Conservation (phyloP, 768 basidiomycete genomes). For the Mycena rebaudengoi region DNA sequence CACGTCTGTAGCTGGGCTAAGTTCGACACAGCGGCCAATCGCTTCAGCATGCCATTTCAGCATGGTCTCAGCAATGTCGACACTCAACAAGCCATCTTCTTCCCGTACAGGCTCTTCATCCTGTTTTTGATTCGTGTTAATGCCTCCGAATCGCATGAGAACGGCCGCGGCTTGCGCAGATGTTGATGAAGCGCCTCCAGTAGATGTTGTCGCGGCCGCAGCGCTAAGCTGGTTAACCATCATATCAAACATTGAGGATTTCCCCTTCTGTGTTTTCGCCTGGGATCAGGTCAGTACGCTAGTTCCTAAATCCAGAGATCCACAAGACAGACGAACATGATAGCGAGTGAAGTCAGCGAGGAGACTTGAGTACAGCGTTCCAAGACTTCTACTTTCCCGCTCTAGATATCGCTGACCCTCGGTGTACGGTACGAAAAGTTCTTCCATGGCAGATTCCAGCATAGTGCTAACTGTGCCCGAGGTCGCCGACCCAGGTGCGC, state of each 20-base stretch:
- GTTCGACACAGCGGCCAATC: slow-evolving; percentile 91
- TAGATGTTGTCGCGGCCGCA: slow-evolving; percentile 71
- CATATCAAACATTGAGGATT: slow-evolving; percentile 86
- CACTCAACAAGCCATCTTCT: slow-evolving; percentile 81
- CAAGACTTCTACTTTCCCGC: slow-evolving; percentile 85
- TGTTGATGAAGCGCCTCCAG: slow-evolving; percentile 67
- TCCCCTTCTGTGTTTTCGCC: slow-evolving; percentile 67
- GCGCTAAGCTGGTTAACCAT: slow-evolving; percentile 90
- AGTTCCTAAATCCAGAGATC: neutral
- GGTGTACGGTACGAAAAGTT: slow-evolving; percentile 92
- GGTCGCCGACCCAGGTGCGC: slow-evolving; percentile 53
- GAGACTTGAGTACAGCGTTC: slow-evolving; percentile 78
- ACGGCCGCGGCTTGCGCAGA: slow-evolving; percentile 89
- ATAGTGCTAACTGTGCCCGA: slow-evolving; percentile 76
- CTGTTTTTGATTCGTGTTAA: slow-evolving; percentile 59
- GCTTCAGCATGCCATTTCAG: slow-evolving; percentile 98
- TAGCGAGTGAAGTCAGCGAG: slow-evolving; percentile 83
- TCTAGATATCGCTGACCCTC: slow-evolving; percentile 94
- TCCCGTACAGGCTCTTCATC: slow-evolving; percentile 81
- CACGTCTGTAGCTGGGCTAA: slow-evolving; percentile 86
- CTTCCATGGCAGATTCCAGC: slow-evolving; percentile 97
- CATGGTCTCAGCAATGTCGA: slow-evolving; percentile 88
- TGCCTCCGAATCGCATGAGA: slow-evolving; percentile 90
- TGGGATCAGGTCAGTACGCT: slow-evolving; percentile 47
- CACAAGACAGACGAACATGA: slow-evolving; percentile 67